Conservation (phyloP, 768 basidiomycete genomes). For the Glaciozyma antarctica region DNA sequence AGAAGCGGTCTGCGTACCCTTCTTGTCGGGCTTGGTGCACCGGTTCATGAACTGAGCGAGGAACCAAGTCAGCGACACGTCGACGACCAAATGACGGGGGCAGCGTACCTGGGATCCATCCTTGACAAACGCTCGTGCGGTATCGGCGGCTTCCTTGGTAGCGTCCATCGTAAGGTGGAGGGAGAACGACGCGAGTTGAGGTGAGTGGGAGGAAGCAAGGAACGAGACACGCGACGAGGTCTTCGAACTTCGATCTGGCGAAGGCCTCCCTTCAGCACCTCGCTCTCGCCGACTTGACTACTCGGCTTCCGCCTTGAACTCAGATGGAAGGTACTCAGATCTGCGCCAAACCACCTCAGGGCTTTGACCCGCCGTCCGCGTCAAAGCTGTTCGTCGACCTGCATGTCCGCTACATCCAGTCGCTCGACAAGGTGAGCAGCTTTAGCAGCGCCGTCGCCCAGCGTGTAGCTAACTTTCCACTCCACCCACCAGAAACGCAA, state of each 20-base stretch:
- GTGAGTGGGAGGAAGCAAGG: neutral
- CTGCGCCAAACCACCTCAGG: no score
- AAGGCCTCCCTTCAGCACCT: neutral
- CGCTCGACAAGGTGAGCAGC: conserved; percentile 54
- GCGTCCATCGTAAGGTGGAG: conserved; percentile 20
- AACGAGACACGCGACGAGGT: neutral
- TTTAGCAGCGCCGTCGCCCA: neutral
- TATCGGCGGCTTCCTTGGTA: neutral
- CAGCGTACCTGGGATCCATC: conserved; percentile 80
- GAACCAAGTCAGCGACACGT: neutral
- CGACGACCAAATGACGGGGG: neutral
- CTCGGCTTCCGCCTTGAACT: no score
- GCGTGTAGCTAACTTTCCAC: no score
- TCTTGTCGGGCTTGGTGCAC: conserved; percentile 94
- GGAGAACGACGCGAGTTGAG: neutral
- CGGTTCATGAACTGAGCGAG: conserved; percentile 73
- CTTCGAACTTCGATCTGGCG: neutral
- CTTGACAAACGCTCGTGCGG: conserved; percentile 70
- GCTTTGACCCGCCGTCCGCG: neutral
- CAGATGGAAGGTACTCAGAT: no score
- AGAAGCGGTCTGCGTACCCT: conserved; percentile 52
- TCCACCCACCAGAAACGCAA: conserved; percentile 7
- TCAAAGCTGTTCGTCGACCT: conserved; percentile 46
- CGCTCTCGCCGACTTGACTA: no score
- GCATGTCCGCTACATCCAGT: conserved; percentile 67